Conservation (phyloP, 1,139 yeast species). For the Geotrichum reessii region DNA sequence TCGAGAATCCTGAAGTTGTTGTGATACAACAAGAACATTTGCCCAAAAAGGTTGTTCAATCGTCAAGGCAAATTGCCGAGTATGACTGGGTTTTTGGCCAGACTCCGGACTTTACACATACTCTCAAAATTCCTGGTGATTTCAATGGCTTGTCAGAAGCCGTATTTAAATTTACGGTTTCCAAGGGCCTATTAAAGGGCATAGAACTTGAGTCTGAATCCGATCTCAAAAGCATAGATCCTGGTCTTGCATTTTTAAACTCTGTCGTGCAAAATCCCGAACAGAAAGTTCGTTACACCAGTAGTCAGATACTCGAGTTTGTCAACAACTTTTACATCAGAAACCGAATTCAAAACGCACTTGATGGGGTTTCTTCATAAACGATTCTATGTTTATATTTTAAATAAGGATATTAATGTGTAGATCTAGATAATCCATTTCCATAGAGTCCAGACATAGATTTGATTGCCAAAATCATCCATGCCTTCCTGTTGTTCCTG, state of each 20-base stretch:
- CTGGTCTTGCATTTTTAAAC: slow-evolving; percentile 5
- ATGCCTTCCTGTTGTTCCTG: slow-evolving; percentile 52
- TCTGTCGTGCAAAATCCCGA: slow-evolving; percentile 1
- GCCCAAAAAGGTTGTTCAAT: slow-evolving; percentile 45
- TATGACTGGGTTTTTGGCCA: slow-evolving; percentile 74
- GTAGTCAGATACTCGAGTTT: slow-evolving; percentile 1
- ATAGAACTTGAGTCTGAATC: slow-evolving; percentile 5
- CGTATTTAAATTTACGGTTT: slow-evolving; percentile 11
- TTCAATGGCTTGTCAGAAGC: slow-evolving; percentile 3
- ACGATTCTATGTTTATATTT: not conserved
- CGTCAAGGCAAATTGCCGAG: slow-evolving; percentile 42
- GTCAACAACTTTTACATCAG: slow-evolving; percentile 1
- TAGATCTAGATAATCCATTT: slow-evolving; percentile 18
- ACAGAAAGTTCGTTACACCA: slow-evolving; percentile 2
- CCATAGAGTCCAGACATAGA: slow-evolving; percentile 41
- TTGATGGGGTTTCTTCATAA: slow-evolving; percentile 3
- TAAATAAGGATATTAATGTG: not conserved
- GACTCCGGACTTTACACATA: slow-evolving; percentile 61
- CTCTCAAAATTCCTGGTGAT: slow-evolving; percentile 30
- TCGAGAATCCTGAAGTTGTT: slow-evolving; percentile 18
- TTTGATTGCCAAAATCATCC: slow-evolving; percentile 81
- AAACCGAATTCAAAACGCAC: slow-evolving; percentile 3
- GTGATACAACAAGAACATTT: slow-evolving; percentile 31
- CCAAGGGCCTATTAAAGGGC: slow-evolving; percentile 10
- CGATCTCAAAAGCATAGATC: slow-evolving; percentile 7